These are phyloP conservation scores for Castanea crenata DNA, from an alignment of 306 rosid species.

Conservation along the genomic window DNA sequence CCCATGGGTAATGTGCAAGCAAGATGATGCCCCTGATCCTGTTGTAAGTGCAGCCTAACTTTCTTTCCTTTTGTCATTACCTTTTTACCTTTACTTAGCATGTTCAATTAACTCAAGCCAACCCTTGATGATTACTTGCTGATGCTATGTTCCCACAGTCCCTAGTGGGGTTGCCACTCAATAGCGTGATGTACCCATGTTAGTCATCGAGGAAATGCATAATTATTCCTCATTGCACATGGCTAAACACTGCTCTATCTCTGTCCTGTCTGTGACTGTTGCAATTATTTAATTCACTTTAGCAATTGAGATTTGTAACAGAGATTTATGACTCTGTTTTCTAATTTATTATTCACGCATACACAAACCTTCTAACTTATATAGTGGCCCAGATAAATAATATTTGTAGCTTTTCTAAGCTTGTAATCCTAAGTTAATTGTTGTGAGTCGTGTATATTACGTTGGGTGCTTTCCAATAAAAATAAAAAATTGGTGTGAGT, in stretches of 20 bases:
- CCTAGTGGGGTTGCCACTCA: constrained; percentile 37
- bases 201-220: constrained; percentile 23
- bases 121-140: constrained; percentile 5
- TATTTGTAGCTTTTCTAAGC: neutral
- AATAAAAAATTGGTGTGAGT: constrained; percentile 8
- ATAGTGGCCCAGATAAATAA: neutral
- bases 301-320: constrained; percentile 21
- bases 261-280: constrained; percentile 12
- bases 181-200: constrained; percentile 28
- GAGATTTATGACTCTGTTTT: constrained; percentile 14
- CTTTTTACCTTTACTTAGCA: constrained; percentile 16
- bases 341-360: constrained; percentile 9
- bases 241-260: constrained; percentile 25
- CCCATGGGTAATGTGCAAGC: constrained; percentile 99
- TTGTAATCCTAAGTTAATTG: neutral
- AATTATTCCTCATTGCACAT: constrained; percentile 33
- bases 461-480: neutral
- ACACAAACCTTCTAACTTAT: constrained; percentile 16
- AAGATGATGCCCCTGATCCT: constrained; percentile 99
- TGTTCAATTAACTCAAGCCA: constrained; percentile 3
- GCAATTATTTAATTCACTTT: constrained; percentile 15
- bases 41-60: constrained; percentile 51
- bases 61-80: constrained; percentile 4
- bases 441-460: constrained; percentile 14
- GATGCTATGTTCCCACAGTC: constrained; percentile 17